Conservation (phyloP, 306 rosid genomes). For the Leucaena leucocephala region DNA sequence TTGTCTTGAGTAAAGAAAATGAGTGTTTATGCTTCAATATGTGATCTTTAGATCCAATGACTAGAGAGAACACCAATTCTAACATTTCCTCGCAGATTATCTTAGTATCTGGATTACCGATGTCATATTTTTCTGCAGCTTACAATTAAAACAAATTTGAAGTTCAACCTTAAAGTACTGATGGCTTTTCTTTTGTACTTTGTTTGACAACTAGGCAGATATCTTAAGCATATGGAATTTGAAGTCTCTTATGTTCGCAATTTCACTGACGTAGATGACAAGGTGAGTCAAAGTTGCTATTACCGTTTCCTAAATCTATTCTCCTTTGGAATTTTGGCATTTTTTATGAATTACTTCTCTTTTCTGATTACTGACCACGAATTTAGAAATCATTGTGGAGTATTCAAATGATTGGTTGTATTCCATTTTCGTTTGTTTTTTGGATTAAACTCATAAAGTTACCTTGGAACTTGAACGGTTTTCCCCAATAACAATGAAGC, state of each 20-base stretch:
- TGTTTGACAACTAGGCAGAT: constrained; percentile 76
- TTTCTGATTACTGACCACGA: constrained; percentile 3
- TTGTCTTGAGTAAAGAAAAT: neutral
- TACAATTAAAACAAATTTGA: neutral
- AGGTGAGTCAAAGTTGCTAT: constrained; percentile 59
- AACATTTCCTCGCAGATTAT: too few species aligned
- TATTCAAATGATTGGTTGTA: neutral
- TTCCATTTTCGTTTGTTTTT: neutral
- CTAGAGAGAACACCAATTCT: neutral
- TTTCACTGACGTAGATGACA: constrained; percentile 98
- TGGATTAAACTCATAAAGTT: neutral
- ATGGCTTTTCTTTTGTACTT: constrained; percentile 29
- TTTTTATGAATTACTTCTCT: neutral
- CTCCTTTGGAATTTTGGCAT: neutral
- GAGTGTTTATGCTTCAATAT: neutral
- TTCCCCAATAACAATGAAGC: neutral
- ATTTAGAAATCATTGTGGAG: neutral
- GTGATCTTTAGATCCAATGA: neutral
- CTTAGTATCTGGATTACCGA: neutral
- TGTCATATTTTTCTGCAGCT: neutral
- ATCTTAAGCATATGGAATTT: constrained; percentile 86
- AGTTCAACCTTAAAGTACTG: constrained; percentile 21
- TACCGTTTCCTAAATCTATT: neutral
- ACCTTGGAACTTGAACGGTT: neutral
- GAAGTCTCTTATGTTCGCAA: constrained; percentile 86